Conservation (phyloP, 129 eudicot species). For the Artemisia annua region DNA sequence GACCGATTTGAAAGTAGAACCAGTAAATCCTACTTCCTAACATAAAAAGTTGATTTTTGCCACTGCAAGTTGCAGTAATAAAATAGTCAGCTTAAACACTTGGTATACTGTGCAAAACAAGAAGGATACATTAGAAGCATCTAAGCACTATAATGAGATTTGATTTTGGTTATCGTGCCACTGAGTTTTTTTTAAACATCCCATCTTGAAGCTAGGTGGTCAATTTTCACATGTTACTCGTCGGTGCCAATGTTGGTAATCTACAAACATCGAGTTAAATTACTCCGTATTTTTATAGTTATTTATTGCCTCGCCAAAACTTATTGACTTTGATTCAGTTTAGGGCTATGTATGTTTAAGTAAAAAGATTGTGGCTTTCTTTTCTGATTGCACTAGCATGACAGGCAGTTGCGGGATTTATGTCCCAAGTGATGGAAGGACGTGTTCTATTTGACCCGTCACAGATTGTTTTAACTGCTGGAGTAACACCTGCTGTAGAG, state of each 20-base stretch:
- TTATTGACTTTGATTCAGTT: background rate
- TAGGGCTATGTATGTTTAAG: background rate
- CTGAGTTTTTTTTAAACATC: background rate
- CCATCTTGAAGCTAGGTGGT: conserved; percentile 31
- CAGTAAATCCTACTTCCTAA: no score
- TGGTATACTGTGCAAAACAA: background rate
- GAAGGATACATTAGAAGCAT: conserved; percentile 6
- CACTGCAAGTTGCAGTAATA: no score
- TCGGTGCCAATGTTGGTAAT: conserved; percentile 18
- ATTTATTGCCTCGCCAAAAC: background rate
- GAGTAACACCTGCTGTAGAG: conserved; percentile 76
- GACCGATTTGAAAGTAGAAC: no score
- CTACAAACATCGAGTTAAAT: conserved; percentile 15
- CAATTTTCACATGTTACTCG: conserved; percentile 22
- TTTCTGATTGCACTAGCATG: conserved; percentile 21
- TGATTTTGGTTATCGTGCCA: conserved; percentile 31
- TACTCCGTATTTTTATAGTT: no score
- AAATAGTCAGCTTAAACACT: background rate
- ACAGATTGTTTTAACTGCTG: conserved; percentile 64
- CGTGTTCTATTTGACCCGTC: conserved; percentile 55
- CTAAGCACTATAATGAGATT: conserved; percentile 16
- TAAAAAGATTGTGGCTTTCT: conserved; percentile 1
- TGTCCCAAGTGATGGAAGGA: conserved; percentile 62
- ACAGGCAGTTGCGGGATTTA: conserved; percentile 75
- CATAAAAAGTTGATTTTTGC: no score